phyloP scores from a whole-genome alignment of 257 asterid species.

The Asclepias syriaca region DNA sequence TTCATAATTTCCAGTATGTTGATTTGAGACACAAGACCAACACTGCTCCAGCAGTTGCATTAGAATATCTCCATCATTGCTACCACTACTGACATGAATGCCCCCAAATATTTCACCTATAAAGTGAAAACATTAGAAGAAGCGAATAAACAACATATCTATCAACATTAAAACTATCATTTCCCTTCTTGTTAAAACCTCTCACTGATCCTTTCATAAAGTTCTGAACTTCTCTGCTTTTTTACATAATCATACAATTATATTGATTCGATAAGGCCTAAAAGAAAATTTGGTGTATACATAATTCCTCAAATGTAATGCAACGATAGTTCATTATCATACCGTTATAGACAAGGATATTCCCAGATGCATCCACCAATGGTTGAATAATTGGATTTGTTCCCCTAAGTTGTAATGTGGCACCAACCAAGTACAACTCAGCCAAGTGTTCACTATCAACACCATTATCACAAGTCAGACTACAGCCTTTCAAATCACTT shows the following conservation, averaged over 20 bases:
- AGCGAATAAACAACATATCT: neutral
- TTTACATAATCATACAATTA: neutral
- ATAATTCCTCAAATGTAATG: neutral
- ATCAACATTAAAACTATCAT: neutral
- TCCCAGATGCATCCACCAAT: conserved; percentile 56
- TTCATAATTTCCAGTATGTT: conserved; percentile 23
- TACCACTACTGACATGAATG: conserved; percentile 38
- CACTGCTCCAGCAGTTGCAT: conserved; percentile 65
- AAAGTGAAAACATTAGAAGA: conserved; percentile 4
- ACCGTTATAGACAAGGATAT: conserved; percentile 92
- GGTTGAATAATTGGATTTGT: conserved; percentile 66
- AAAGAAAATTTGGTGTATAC: neutral
- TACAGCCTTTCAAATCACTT: neutral
- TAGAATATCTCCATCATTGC: conserved; percentile 73
- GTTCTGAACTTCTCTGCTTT: neutral
- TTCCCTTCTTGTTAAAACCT: neutral
- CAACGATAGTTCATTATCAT: neutral
- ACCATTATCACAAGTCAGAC: conserved; percentile 11
- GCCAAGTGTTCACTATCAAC: conserved; percentile 25
- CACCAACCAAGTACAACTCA: conserved; percentile 64
- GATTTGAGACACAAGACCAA: conserved; percentile 45
- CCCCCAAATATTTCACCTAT: conserved; percentile 95
- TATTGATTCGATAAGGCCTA: neutral
- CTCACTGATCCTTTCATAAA: neutral
- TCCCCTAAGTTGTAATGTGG: conserved; percentile 91